Conservation (phyloP, 2,329 filamentous ascomycete genomes). For the Apiospora saccharicola region DNA sequence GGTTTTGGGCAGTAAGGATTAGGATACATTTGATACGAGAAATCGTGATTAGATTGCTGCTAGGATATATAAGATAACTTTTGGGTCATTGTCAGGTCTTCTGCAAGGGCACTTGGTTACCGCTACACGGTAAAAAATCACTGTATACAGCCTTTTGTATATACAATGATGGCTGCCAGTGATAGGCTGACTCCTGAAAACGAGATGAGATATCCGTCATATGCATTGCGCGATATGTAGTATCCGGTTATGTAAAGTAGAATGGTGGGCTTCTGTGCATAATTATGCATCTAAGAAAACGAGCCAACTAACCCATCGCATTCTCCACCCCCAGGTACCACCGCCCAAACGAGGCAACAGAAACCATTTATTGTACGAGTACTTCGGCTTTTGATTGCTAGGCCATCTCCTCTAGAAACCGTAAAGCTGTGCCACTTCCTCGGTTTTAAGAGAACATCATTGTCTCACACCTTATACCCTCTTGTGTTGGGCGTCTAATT, state of each 20-base stretch:
- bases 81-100: not conserved
- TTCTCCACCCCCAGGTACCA: slow-evolving; percentile 8
- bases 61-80: not conserved
- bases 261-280: not conserved
- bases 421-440: too few relatives aligned
- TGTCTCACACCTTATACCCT: not conserved
- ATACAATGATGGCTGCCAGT: not conserved
- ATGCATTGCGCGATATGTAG: not conserved
- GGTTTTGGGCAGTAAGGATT: not conserved
- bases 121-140: not conserved
- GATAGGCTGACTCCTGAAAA: not conserved
- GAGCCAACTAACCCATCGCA: not conserved
- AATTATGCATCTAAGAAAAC: not conserved
- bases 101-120: not conserved
- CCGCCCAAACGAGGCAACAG: slow-evolving; percentile 6
- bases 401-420: not conserved
- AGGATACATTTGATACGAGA: not conserved
- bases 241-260: not conserved
- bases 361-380: not conserved
- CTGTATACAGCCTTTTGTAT: not conserved
- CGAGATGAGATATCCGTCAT: not conserved
- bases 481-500: not conserved
- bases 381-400: not conserved
- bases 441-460: too few relatives aligned
- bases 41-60: not conserved